These are phyloP conservation scores for Fusarium anguioides DNA, from an alignment of 2,329 filamentous ascomycete species.

Conservation along the genomic window DNA sequence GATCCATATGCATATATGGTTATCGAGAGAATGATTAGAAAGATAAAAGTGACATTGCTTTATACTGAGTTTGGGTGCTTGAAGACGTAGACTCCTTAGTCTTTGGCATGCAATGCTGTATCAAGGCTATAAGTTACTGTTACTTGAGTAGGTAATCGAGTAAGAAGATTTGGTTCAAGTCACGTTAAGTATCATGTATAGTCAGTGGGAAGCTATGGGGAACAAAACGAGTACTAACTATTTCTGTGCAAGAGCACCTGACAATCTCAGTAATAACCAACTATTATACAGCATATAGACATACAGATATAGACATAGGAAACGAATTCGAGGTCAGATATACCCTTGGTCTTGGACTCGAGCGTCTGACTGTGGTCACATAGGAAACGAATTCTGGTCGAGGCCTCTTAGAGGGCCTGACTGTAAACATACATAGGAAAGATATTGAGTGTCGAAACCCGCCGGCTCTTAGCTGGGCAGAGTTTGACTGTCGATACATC, in stretches of 20 bases:
- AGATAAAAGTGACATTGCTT: background rate
- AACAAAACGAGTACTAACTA: conserved; percentile 5
- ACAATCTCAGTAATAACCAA: background rate
- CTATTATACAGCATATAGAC: conserved; percentile 21
- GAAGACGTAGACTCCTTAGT: background rate
- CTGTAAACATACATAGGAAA: conserved; percentile 25
- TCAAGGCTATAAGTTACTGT: too few species aligned
- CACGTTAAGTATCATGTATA: background rate
- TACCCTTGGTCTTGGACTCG: background rate
- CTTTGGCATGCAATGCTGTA: background rate
- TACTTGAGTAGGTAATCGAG: too few species aligned
- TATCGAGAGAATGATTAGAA: too few species aligned
- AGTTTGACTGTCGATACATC: conserved; percentile 37
- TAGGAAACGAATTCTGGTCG: conserved; percentile 9
- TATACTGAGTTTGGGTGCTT: background rate
- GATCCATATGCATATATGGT: background rate
- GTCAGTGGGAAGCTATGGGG: background rate
- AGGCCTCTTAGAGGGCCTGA: background rate
- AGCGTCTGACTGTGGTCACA: conserved; percentile 6
- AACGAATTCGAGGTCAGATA: conserved; percentile 9
- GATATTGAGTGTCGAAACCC: background rate
- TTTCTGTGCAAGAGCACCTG: conserved; percentile 2
- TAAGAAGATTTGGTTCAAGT: background rate
- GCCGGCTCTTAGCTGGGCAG: background rate
- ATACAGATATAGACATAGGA: conserved; percentile 18